phyloP scores from a whole-genome alignment of 345 rosid species.

The Ceriops decandra region DNA sequence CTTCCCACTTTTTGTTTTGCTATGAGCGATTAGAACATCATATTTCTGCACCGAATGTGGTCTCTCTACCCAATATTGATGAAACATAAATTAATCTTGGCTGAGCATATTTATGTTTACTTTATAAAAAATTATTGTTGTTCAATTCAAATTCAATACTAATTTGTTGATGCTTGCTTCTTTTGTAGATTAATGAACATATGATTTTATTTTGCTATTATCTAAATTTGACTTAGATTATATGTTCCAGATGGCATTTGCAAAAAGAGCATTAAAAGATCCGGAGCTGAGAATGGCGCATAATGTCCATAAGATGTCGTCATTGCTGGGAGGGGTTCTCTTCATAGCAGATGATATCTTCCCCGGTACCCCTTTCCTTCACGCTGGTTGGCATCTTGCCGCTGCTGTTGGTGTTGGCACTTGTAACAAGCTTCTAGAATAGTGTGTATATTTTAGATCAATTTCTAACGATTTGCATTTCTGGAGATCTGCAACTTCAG shows the following conservation, averaged over 20 bases:
- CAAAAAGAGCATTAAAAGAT: constrained; percentile 66
- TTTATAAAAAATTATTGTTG: no score
- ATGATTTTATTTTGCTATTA: background rate
- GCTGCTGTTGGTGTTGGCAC: constrained; percentile 92
- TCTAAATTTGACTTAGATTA: background rate
- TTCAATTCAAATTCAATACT: no score
- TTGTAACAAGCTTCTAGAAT: constrained; percentile 87
- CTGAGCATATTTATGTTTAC: no score
- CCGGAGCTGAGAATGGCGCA: constrained; percentile 76
- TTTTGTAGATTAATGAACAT: no score
- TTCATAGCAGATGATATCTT: constrained; percentile 89
- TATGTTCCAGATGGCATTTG: constrained; percentile 63
- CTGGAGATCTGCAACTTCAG: constrained; percentile 2
- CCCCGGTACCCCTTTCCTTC: constrained; percentile 69
- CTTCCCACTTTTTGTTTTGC: no score
- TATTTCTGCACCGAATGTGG: no score
- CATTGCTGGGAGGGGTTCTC: constrained; percentile 70
- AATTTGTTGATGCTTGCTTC: no score
- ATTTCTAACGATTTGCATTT: constrained; percentile 4
- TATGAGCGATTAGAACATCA: no score
- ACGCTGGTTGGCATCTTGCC: constrained; percentile 97
- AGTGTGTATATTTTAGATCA: constrained; percentile 17
- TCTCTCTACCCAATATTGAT: no score
- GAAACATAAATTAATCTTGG: no score
- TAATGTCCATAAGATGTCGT: constrained; percentile 81